These are phyloP conservation scores for Globisporangium abappressorium DNA, from an alignment of 352 stramenopile species.

Conservation along the genomic window DNA sequence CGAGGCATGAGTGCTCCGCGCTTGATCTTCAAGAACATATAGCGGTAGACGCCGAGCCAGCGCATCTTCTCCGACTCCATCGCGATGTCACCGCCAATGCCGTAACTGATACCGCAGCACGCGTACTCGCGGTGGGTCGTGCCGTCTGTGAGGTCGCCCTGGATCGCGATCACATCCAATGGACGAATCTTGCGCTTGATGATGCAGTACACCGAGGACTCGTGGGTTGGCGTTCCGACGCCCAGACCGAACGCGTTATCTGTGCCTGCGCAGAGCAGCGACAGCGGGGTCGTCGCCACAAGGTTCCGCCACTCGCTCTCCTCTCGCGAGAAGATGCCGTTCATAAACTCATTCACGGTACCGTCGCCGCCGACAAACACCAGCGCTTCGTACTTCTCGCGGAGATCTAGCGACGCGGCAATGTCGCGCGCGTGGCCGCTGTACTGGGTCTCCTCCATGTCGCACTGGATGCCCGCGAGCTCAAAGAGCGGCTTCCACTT, in stretches of 20 bases:
- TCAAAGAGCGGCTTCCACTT: slow-evolving; percentile 58
- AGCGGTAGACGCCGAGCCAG: slow-evolving; percentile 70
- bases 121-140: slow-evolving; percentile 59
- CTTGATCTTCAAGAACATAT: slow-evolving; percentile 74
- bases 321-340: slow-evolving; percentile 67
- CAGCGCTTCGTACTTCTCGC: slow-evolving; percentile 66
- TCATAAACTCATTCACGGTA: slow-evolving; percentile 86
- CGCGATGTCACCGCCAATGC: slow-evolving; percentile 71
- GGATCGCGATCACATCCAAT: slow-evolving; percentile 63
- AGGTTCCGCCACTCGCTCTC: slow-evolving; percentile 71
- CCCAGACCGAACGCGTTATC: slow-evolving; percentile 79
- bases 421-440: slow-evolving; percentile 73
- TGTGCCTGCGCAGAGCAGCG: slow-evolving; percentile 65
- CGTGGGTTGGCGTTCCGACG: slow-evolving; percentile 64
- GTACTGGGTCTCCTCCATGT: slow-evolving; percentile 76
- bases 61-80: slow-evolving; percentile 68
- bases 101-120: slow-evolving; percentile 73
- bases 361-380: slow-evolving; percentile 78
- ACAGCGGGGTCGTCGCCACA: slow-evolving; percentile 69
- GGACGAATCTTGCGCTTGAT: slow-evolving; percentile 82
- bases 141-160: slow-evolving; percentile 44
- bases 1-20: slow-evolving; percentile 48
- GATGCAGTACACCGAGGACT: slow-evolving; percentile 68
- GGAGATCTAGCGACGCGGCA: slow-evolving; percentile 49
- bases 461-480: slow-evolving; percentile 63